A percentile compares a stretch with the other conserved stretches of the same genome.
Evolutionary conservation across 2,329 filamentous ascomycete genomes (phyloP).

Genomic region (Ascochyta pisi): DNA sequence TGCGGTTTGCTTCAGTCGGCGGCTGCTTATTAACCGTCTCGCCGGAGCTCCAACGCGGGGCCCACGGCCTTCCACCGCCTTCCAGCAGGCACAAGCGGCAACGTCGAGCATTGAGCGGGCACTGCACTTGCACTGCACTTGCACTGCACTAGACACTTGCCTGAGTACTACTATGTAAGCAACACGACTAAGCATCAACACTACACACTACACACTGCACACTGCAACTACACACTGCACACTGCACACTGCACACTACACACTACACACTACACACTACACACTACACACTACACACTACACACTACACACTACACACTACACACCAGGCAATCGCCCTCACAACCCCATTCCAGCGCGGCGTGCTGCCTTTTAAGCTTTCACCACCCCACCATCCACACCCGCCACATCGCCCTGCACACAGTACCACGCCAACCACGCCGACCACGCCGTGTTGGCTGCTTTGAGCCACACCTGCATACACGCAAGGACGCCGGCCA

Average conservation of each 20-base stretch:
- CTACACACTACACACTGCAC: no score
- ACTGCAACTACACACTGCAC: no score
- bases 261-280: no score
- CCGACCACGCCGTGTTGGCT: constrained; percentile 40
- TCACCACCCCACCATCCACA: constrained; percentile 27
- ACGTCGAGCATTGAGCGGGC: neutral
- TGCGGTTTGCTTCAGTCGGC: constrained; percentile 19
- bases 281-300: no score
- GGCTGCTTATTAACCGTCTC: constrained; percentile 34
- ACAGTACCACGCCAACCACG: constrained; percentile 35
- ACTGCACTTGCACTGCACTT: no score
- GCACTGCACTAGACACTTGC: no score
- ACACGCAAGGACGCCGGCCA: constrained; percentile 32
- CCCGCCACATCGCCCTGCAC: constrained; percentile 19
- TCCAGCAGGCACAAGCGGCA: constrained; percentile 25
- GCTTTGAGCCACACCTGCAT: constrained; percentile 45
- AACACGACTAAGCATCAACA: no score
- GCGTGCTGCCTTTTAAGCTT: constrained; percentile 29
- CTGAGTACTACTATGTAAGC: no score
- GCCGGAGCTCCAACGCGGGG: constrained; percentile 26
- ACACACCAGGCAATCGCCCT: neutral
- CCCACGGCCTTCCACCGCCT: constrained; percentile 40
- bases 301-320: no score
- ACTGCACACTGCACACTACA: no score
- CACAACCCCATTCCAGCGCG: constrained; percentile 6